Evolutionary conservation across 345 rosid genomes (phyloP).

Genomic region (Corchorus olitorius): DNA sequence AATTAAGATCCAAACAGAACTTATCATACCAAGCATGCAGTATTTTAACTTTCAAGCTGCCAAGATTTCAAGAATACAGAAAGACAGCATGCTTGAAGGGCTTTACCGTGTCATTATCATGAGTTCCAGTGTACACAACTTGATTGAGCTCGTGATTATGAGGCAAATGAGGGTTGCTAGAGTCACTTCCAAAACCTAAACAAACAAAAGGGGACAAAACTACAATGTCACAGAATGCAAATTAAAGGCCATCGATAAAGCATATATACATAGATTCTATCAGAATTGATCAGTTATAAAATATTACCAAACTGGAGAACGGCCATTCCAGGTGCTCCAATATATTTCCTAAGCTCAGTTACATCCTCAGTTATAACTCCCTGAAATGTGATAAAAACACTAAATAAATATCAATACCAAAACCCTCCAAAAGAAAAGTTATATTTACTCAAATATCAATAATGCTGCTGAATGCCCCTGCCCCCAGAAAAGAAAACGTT

Average conservation of each 20-base stretch:
- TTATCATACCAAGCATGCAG: background rate
- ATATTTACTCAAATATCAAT: background rate
- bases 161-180: slow-evolving; percentile 89
- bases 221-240: slow-evolving; percentile 6
- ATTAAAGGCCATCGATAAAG: background rate
- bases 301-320: slow-evolving; percentile 93
- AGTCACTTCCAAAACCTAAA: slow-evolving; percentile 81
- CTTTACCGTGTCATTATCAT: slow-evolving; percentile 90
- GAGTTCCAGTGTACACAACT: slow-evolving; percentile 98
- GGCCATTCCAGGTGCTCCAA: slow-evolving; percentile 97
- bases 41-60: background rate
- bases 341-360: slow-evolving; percentile 76
- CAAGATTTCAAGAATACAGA: background rate
- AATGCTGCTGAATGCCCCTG: slow-evolving; percentile 4
- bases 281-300: background rate
- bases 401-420: too few species aligned
- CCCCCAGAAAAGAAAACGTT: background rate
- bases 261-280: background rate
- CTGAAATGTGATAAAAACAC: slow-evolving; percentile 34
- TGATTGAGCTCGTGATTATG: slow-evolving; percentile 90
- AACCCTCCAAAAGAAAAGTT: background rate
- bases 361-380: slow-evolving; percentile 98
- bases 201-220: slow-evolving; percentile 10
- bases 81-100: slow-evolving; percentile 13
- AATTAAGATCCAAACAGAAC: background rate